phyloP scores from a whole-genome alignment of 225 moss, liverwort and hornwort genomes.

The Climacium dendroides region DNA sequence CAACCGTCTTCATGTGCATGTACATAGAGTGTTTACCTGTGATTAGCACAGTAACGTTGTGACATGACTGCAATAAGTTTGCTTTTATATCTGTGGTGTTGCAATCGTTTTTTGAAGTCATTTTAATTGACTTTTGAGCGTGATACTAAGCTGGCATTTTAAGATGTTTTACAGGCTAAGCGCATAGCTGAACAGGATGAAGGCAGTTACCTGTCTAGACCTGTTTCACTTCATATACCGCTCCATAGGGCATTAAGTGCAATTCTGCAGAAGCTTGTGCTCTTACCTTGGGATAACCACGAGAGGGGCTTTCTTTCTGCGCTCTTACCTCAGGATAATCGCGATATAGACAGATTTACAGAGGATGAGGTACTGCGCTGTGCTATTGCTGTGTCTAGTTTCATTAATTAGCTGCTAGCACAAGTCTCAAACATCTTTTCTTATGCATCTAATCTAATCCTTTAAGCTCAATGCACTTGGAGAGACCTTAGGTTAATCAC shows the following conservation, averaged over 20 bases:
- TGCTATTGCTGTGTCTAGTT: background rate
- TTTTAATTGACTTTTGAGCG: background rate
- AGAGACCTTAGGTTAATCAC: background rate
- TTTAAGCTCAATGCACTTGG: background rate
- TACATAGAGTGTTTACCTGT: background rate
- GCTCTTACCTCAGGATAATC: slow-evolving; percentile 41
- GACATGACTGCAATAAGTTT: background rate
- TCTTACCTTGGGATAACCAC: slow-evolving; percentile 56
- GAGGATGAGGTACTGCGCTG: slow-evolving; percentile 44
- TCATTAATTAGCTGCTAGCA: background rate
- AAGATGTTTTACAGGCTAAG: slow-evolving; percentile 1
- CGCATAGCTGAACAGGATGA: background rate
- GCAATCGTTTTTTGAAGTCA: background rate
- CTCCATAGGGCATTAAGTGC: slow-evolving; percentile 84
- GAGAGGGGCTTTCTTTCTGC: slow-evolving; percentile 55
- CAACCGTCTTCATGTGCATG: background rate
- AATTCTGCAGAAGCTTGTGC: slow-evolving; percentile 72
- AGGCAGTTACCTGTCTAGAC: background rate
- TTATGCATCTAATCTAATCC: background rate
- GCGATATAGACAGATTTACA: background rate
- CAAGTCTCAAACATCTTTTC: background rate
- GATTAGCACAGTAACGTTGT: background rate
- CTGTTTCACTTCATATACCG: slow-evolving; percentile 80
- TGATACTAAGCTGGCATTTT: background rate
- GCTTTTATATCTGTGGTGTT: background rate